These are phyloP conservation scores for Funneliformis caledonium DNA, from an alignment of 371 early-diverging fungal genomes.

Conservation along the genomic window DNA sequence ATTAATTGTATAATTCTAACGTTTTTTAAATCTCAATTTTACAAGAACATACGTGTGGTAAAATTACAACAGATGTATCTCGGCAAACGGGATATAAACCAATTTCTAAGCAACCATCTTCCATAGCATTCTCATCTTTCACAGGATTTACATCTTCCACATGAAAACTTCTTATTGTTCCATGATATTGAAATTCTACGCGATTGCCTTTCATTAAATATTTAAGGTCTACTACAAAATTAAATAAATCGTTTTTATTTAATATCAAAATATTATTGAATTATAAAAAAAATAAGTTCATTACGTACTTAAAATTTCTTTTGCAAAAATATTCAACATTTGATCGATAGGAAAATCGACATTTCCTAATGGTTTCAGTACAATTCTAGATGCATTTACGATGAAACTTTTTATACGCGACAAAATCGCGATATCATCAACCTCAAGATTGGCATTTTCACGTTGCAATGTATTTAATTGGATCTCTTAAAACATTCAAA, in stretches of 20 bases:
- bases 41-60: neutral
- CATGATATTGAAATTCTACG: conserved; percentile 61
- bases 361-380: neutral
- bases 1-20: too few species aligned
- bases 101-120: neutral
- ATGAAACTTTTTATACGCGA: neutral
- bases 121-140: conserved; percentile 44
- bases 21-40: neutral
- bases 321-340: conserved; percentile 11
- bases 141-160: conserved; percentile 45
- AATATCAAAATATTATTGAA: neutral
- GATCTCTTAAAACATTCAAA: conserved; percentile 21
- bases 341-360: conserved; percentile 39
- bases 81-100: conserved; percentile 44
- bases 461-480: conserved; percentile 45
- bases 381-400: neutral
- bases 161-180: conserved; percentile 53
- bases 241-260: neutral
- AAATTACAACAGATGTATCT: conserved; percentile 46
- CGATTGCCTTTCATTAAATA: conserved; percentile 54
- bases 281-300: conserved; percentile 42
- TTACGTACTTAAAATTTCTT: conserved; percentile 39
- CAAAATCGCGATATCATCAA: conserved; percentile 15
- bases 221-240: conserved; percentile 54
- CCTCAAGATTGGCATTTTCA: conserved; percentile 34